Evolutionary conservation across 129 eudicot species (phyloP), one percentile per base, ranked within the genome.

Genomic region (Kitagawia praeruptora): DNA sequence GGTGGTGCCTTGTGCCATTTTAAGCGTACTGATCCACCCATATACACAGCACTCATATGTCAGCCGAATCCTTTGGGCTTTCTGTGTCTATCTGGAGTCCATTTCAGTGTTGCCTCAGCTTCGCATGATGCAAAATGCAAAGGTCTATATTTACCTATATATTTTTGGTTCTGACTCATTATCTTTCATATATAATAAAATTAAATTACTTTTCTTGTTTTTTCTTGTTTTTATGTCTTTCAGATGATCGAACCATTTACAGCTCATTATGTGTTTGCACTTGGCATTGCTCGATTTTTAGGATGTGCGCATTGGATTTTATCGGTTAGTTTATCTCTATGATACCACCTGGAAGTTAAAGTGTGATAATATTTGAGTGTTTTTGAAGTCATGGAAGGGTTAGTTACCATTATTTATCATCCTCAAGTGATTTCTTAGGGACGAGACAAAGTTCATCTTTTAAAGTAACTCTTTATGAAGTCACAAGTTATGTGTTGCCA

Each of bases 181-280:
- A 11, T 74, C 18, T 56, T 34, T 18, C 12, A 51, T 75, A 44
- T 42, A 23, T 6, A 5, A 39, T 37, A 51, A 53, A 48, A 38
- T 40, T 46, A 11, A 37, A 53, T 11, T 46, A 4, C 61, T 73
- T 47, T 45, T 40, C 42, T 40, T 40, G 42, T 39, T 39, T 34
- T 75, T 44, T 37, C 75, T 23, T n/a, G n/a, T 63, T 69, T 53
- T 44, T 44, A 58, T 77, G 56, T 80, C 25, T 86, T 77, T 58
- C 88, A 95, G 98, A 90, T 92, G 89, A 85, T 95, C 16, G 98
- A 95, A 83, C 98, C 98, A 44, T 89, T 90, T 28, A 92, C 97
- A 2, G 97, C 90, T 16, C 96, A 85, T 84, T 95, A 95, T 78
- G 98, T 95, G 71, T 95, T 95, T 81, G 98, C 98, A 56, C 81